A percentile compares a stretch with the other conserved stretches of the same genome.
phyloP scores from a whole-genome alignment of 2,329 filamentous ascomycete species.

The Nemania sp. region DNA sequence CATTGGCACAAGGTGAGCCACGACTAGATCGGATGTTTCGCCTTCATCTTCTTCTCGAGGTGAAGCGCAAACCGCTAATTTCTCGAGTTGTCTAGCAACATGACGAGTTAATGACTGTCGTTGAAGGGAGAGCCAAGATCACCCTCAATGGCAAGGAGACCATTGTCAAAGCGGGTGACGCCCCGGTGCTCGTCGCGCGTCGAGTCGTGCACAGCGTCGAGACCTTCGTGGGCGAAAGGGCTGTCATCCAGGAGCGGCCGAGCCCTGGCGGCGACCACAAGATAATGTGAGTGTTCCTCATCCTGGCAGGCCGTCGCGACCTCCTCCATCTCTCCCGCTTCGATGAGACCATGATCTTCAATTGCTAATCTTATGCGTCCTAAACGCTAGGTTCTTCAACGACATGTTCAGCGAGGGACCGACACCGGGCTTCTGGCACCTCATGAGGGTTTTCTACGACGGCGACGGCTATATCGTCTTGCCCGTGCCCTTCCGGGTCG shows the following conservation, averaged over 20 bases:
- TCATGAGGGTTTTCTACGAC: constrained; percentile 27
- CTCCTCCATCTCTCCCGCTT: neutral
- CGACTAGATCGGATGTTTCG: neutral
- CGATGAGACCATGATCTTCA: neutral
- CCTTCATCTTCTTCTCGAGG: neutral
- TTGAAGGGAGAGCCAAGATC: constrained; percentile 26
- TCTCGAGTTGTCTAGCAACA: constrained; percentile 21
- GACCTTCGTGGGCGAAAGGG: constrained; percentile 23
- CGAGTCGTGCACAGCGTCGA: constrained; percentile 23
- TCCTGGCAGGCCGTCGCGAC: neutral
- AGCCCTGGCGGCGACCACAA: constrained; percentile 28
- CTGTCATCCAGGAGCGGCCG: constrained; percentile 24
- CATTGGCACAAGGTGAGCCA: constrained; percentile 31
- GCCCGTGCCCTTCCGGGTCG: constrained; percentile 22
- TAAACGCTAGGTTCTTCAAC: constrained; percentile 27
- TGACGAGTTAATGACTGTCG: constrained; percentile 21
- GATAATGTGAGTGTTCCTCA: constrained; percentile 16
- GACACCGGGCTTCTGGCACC: constrained; percentile 21
- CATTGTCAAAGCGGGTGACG: constrained; percentile 26
- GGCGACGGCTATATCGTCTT: constrained; percentile 23
- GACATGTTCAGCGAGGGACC: constrained; percentile 22
- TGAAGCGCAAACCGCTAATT: neutral
- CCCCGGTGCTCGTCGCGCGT: constrained; percentile 16
- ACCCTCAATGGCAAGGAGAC: constrained; percentile 23
- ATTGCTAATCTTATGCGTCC: too few relatives aligned